Base-by-base conservation (phyloP, 345 rosid genomes). In the Erysimum cheiranthoides region DNA sequence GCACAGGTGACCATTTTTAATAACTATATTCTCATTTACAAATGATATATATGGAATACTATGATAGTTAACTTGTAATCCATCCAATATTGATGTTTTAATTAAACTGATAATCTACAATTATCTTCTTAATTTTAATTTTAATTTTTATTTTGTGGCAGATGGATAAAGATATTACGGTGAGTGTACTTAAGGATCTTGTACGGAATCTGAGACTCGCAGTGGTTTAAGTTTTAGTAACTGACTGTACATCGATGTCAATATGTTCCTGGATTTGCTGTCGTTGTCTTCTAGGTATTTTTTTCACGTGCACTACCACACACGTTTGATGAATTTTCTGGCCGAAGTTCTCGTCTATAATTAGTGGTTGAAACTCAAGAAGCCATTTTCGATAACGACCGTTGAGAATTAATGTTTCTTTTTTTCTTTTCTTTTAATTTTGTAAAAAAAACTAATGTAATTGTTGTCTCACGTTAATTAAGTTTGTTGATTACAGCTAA, bases 161-260 rank as follows among this genome's bases (percentile, higher is more conserved):
- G 98, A 86, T 86, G 88, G 91, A 85, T 30, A 70, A 17, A 17
- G 88, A 82, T 35, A 79, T 74, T 60, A 47, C 81, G 31, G 65
- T 74, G 82, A 79, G 73, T 64, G 61, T 77, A 52, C 42, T 69
- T 34, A 74, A 85, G 73, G 93, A 91, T 80, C 81, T 91, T 65
- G 84, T 85, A 65, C 83, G 66, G 50, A 81, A 74, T 61, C 74
- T 91, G 21, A 81, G 88, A 73, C 78, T 62, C 28, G 82, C 86
- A 58, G 64, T 86, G 51, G 61, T 80, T 42, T 76, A 58, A 18
- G 27, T 46, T 75, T 50, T 17, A 58, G 32, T 5, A 35, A 45
- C 71, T 34, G 42, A 69, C 1, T 58, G n/a, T 32, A 31, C 66
- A 58, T 17, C 40, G 30, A 39, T 39, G n/a, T 49, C 50, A 54